Evolutionary conservation across 805 yeast species (phyloP).

Genomic region (Candida gorgasii): DNA sequence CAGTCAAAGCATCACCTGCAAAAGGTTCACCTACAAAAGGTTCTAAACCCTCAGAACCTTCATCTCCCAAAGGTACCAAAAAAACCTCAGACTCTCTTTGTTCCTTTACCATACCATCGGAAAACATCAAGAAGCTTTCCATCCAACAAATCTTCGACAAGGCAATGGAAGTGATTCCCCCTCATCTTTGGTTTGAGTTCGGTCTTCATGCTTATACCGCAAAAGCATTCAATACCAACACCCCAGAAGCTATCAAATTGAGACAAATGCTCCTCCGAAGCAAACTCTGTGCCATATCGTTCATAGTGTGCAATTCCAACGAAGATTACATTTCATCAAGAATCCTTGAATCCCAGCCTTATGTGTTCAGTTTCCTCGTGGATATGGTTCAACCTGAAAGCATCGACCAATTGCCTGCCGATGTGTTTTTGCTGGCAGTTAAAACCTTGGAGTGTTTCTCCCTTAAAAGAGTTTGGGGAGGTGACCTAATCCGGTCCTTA

Average conservation of each 20-base stretch:
- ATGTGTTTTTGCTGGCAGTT: slow-evolving; percentile 59
- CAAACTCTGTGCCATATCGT: slow-evolving; percentile 68
- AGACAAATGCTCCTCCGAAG: slow-evolving; percentile 61
- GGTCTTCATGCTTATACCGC: slow-evolving; percentile 62
- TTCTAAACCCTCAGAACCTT: slow-evolving; percentile 25
- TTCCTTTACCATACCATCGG: slow-evolving; percentile 52
- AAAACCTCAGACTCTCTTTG: slow-evolving; percentile 47
- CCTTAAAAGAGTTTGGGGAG: slow-evolving; percentile 64
- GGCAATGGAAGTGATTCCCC: slow-evolving; percentile 58
- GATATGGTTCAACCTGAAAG: slow-evolving; percentile 73
- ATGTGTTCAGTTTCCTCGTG: slow-evolving; percentile 64
- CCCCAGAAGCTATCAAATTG: slow-evolving; percentile 52
- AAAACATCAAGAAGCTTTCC: slow-evolving; percentile 53
- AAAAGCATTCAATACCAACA: slow-evolving; percentile 65
- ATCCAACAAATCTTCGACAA: slow-evolving; percentile 64
- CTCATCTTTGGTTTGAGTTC: slow-evolving; percentile 63
- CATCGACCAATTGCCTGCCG: slow-evolving; percentile 43
- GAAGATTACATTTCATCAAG: slow-evolving; percentile 63
- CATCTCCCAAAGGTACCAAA: background rate
- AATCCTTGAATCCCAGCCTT: slow-evolving; percentile 70
- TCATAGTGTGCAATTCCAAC: slow-evolving; percentile 55
- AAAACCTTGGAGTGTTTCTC: slow-evolving; percentile 72
- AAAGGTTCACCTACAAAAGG: slow-evolving; percentile 56
- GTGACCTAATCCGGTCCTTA: slow-evolving; percentile 72
- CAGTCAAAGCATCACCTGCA: too few relatives aligned